A percentile compares a stretch with the other conserved stretches of the same genome.
phyloP scores from a whole-genome alignment of 768 basidiomycete genomes.

The Lactarius psammicola region DNA sequence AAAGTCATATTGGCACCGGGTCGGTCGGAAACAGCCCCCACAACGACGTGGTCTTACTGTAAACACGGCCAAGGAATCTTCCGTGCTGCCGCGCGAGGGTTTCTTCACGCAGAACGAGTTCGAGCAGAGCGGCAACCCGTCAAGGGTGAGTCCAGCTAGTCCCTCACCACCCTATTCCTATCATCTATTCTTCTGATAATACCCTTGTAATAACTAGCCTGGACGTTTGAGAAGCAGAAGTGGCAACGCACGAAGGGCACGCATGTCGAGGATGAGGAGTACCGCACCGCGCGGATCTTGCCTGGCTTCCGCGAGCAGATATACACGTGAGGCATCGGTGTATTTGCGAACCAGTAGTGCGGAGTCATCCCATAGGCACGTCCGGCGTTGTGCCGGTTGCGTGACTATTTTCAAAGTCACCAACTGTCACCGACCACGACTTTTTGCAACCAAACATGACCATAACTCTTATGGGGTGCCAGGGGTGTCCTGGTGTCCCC shows the following conservation, averaged over 20 bases:
- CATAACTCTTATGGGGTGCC: too few species aligned
- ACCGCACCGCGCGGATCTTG: constrained; percentile 42
- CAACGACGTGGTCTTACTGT: constrained; percentile 47
- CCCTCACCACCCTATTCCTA: background rate
- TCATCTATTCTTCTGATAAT: background rate
- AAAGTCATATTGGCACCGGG: background rate
- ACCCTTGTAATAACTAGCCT: constrained; percentile 38
- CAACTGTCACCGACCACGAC: too few species aligned
- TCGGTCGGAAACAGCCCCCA: constrained; percentile 36
- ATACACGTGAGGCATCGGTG: constrained; percentile 34
- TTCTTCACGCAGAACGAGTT: constrained; percentile 47
- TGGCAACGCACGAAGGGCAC: constrained; percentile 47
- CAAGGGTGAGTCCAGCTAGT: constrained; percentile 38
- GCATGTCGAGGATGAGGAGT: constrained; percentile 34
- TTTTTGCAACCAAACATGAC: too few species aligned
- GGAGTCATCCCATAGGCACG: too few species aligned
- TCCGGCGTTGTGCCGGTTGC: too few species aligned
- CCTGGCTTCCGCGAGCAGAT: constrained; percentile 47
- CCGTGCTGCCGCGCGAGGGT: constrained; percentile 45
- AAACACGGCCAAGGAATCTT: constrained; percentile 42
- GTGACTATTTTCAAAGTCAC: too few species aligned
- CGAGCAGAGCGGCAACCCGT: constrained; percentile 44
- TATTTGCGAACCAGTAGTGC: too few species aligned
- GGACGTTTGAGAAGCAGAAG: constrained; percentile 50
- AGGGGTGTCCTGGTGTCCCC: too few species aligned